Evolutionary conservation across 345 rosid genomes (phyloP), one percentile per base, ranked within the genome.

Genomic region (Populus euphratica): DNA sequence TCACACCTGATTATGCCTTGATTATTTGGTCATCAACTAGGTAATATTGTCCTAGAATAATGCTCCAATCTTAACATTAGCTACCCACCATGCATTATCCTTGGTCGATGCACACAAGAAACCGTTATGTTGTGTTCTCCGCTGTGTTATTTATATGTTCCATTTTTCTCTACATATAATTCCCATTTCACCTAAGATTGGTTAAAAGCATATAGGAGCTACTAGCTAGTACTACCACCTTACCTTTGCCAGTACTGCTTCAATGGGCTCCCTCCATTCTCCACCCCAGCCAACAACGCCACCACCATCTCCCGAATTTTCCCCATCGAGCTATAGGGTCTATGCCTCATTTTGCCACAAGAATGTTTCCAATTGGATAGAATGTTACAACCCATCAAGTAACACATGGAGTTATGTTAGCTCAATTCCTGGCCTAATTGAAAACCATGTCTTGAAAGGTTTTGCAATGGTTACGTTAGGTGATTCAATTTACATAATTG

Each of bases 401-500:
- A 84, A 89, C 49, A 67, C 81, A 2, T 88, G 90, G 92, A 79
- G 72, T 44, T 79, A 86, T 25, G 85, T 86, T 3, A 69, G 85
- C 73, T 5, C 65, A 4, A 82, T 88, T 44, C 87, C 92, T 0
- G 68, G 63, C 63, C 47, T 83, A 4, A 41, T 8, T 0, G 81
- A 83, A 1, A 81, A 87, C 74, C 87, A 81, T 21, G 84, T 87
- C 44, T 49, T 91, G 23, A 91, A 88, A 29, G 87, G 81, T 8
- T 89, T 89, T 49, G 79, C 88, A 0, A 84, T 89, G 86, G 83
- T 84, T n/a, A 74, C 89, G 1, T 49, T 86, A 0, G 72, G 84
- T 5, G 87, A 78, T 12, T 80, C 76, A 8, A 43, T 90, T 36
- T 86, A 87, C 70, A 65, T 89, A 6, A 78, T 89, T 27, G 92